Conservation (phyloP, 2,329 filamentous ascomycete species). For the Penicillium sp. region DNA sequence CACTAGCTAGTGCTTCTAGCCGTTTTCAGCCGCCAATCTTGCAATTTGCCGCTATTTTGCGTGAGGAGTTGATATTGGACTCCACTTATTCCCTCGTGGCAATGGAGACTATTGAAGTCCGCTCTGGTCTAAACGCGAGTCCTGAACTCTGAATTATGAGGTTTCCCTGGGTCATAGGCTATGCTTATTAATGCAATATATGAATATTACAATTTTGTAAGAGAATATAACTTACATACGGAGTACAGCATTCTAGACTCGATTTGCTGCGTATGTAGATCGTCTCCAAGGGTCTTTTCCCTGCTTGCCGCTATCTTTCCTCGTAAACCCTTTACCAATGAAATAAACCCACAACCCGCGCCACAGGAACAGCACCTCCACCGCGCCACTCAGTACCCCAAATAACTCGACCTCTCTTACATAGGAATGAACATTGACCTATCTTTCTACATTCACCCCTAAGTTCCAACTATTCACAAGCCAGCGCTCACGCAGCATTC, state of each 20-base stretch:
- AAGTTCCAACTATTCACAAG: neutral
- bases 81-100: conserved; percentile 6
- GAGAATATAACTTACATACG: too few species aligned
- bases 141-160: neutral
- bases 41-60: neutral
- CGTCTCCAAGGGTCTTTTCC: neutral
- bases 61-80: neutral
- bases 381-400: neutral
- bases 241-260: too few species aligned
- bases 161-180: neutral
- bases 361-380: neutral
- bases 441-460: neutral
- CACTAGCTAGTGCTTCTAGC: conserved; percentile 31
- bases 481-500: neutral
- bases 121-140: neutral
- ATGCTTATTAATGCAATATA: neutral
- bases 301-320: neutral
- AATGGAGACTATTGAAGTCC: conserved; percentile 13
- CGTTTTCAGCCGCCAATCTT: conserved; percentile 17
- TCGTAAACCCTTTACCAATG: neutral
- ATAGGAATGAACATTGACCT: neutral
- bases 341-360: neutral
- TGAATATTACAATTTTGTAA: too few species aligned
- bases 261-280: neutral
- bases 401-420: neutral